Evolutionary conservation across 2,329 filamentous ascomycete species (phyloP), one percentile per base, ranked within the genome.

Genomic region (Fusarium penzigii): DNA sequence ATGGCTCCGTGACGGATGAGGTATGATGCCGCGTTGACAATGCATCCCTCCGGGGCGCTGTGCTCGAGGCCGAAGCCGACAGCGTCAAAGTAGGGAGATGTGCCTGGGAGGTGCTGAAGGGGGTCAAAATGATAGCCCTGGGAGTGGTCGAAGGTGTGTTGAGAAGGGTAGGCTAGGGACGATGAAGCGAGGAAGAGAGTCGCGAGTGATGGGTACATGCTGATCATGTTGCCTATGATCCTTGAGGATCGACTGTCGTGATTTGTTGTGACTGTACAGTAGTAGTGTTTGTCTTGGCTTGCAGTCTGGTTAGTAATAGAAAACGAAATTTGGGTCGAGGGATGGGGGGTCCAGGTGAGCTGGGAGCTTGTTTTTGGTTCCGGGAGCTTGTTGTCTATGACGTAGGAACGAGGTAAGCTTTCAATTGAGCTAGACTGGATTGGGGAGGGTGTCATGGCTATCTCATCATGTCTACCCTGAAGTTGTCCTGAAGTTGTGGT

Each of bases 21-120:
- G 29, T 63, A 63, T 1, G 61, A 63, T 0, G 61, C 61, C 14
- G 59, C 45, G 10, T 51, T 63, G 0, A 64, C 58, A 0, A 45
- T 64, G 1, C 61, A 64, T 13, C 61, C 61, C 32, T 64, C 58
- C 11, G 61, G 61, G 2, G 61, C 58, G 12, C 44, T 48, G 1
- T 63, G 61, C 7, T 46, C 49, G 1, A 64, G 43, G 2, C 61
- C 61, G 32, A 64, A 64, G 2, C 61, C 61, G 11, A 63, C 56
- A 1, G 61, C 61, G 36, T 63, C 61, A 13, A 63, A 63, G 29
- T 63, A 63, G 2, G 61, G 61, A n/a, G 61, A 63, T 46, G 62
- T 63, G 3, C 61, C 61, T 0, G 61, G 61, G 3, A 63, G 58
- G 11, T 63, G 61, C 1, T 60, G 46, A 12, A 63, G 61, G 5